phyloP scores from a whole-genome alignment of 1,284 basidiomycete genomes.

The Rhodotorula sp. region DNA sequence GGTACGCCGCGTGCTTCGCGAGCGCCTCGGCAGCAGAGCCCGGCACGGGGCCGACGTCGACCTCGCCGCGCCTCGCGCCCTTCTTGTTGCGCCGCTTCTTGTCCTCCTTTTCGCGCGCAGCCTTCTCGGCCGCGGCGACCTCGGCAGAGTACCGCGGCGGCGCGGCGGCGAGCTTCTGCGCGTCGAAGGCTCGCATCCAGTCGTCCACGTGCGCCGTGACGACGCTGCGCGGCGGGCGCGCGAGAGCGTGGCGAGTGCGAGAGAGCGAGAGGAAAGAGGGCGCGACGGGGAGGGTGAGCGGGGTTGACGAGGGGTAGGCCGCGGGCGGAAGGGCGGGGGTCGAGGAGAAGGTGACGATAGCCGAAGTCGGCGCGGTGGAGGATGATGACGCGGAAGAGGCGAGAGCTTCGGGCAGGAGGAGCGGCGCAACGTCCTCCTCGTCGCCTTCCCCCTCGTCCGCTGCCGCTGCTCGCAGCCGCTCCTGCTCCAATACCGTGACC shows the following conservation, averaged over 20 bases:
- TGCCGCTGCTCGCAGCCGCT: neutral
- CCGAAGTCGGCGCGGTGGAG: slow-evolving; percentile 6
- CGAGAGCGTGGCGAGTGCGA: slow-evolving; percentile 11
- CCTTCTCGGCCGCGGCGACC: neutral
- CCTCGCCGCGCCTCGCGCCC: neutral
- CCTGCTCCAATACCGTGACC: neutral
- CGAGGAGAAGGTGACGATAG: slow-evolving; percentile 24
- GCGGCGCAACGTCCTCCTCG: slow-evolving; percentile 2
- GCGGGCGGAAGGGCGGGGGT: slow-evolving; percentile 19
- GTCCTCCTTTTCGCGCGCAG: neutral
- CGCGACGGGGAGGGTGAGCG: slow-evolving; percentile 7
- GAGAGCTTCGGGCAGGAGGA: slow-evolving; percentile 3
- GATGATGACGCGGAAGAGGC: neutral
- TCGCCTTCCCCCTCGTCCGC: neutral
- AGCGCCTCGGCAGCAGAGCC: slow-evolving; percentile 38
- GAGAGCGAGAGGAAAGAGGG: slow-evolving; percentile 17
- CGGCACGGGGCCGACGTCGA: slow-evolving; percentile 21
- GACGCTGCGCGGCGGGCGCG: slow-evolving; percentile 25
- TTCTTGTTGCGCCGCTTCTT: slow-evolving; percentile 10
- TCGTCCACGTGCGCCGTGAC: slow-evolving; percentile 37
- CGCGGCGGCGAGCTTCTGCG: slow-evolving; percentile 12
- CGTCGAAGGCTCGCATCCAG: slow-evolving; percentile 37
- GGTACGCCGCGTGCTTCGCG: slow-evolving; percentile 21
- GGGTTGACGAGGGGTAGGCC: neutral
- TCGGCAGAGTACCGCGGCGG: slow-evolving; percentile 7